Base-by-base conservation (phyloP, 257 asterid species). In the Solanum medicagineum region DNA sequence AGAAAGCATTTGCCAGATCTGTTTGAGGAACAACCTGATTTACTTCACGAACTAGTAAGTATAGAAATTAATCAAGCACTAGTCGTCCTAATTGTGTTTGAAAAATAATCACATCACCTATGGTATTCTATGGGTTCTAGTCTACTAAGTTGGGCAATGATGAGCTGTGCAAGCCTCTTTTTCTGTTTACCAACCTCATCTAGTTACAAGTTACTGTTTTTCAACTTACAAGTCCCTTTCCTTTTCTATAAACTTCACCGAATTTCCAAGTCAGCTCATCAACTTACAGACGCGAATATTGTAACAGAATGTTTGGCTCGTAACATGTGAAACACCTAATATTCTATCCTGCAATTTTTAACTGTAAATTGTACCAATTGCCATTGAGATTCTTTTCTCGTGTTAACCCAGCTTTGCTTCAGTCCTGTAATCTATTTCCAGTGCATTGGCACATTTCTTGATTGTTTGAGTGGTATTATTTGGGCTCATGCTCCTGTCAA, bases 1-100 rank as follows among this genome's bases (percentile, higher is more conserved):
- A 91, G 89, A 90, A 91, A 94, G 89, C 93, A 92, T 87, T 88
- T 93, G 83, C 95, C 97, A 4, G 97, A 93, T 85, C 90, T 94
- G 29, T 94, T 94, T 62, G 95, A 92, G 88, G 98, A 94, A 84
- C 91, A 90, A 65, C 98, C 98, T 3, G 92, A 89, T 83, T 92
- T 94, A 79, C 93, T 94, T 55, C 93, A 94, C 79, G 92, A 91
- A 88, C 91, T 94, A 89, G 98, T 93, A 86, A 86, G 83, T 69
- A 79, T 53, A 10, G 19, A 53, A 53, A 56, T 79, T 16, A 17
- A 53, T 24, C 82, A 26, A 29, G 63, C 83, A 26, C 49, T 79
- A 79, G 51, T 79, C 44, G 4, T 79, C 66, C 83, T 79, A 53
- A 45, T 73, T 44, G 40, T 73, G 47, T 73, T 73, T 45, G 57